Evolutionary conservation across 169 alveolate genomes (phyloP).

Genomic region (Neospora caninum): DNA sequence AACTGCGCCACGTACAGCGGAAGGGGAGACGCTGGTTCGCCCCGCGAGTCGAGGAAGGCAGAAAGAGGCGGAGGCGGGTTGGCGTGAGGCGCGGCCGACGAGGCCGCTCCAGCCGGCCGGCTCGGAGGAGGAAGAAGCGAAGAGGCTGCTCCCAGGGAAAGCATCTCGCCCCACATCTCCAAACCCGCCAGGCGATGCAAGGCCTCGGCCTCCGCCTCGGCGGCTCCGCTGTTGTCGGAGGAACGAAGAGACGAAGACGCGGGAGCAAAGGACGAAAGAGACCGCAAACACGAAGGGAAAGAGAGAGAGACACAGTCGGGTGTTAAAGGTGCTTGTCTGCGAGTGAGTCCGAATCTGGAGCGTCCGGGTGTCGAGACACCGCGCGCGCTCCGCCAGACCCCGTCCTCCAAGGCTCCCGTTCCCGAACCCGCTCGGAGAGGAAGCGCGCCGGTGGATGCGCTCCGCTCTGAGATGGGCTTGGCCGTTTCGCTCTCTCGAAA

Average conservation of each 20-base stretch:
- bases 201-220: neutral
- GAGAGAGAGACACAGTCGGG: too few relatives aligned
- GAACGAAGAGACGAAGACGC: neutral
- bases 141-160: neutral
- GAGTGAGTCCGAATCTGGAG: too few relatives aligned
- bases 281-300: too few relatives aligned
- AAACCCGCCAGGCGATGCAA: constrained; percentile 7
- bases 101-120: neutral
- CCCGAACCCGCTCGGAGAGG: too few relatives aligned
- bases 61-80: neutral
- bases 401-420: too few relatives aligned
- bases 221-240: neutral
- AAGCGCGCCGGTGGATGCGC: too few relatives aligned
- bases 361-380: too few relatives aligned
- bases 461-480: too few relatives aligned
- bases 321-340: too few relatives aligned
- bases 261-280: neutral
- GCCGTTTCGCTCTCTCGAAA: too few relatives aligned
- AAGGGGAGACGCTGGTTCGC: neutral
- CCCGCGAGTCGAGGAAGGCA: neutral
- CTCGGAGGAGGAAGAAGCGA: neutral
- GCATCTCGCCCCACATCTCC: constrained; percentile 14
- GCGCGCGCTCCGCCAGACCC: too few relatives aligned
- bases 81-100: neutral
- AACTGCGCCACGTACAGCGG: neutral